A percentile compares a stretch with the other conserved stretches of the same genome.
Evolutionary conservation across 805 yeast genomes (phyloP).

Genomic region (Candida michaelii): DNA sequence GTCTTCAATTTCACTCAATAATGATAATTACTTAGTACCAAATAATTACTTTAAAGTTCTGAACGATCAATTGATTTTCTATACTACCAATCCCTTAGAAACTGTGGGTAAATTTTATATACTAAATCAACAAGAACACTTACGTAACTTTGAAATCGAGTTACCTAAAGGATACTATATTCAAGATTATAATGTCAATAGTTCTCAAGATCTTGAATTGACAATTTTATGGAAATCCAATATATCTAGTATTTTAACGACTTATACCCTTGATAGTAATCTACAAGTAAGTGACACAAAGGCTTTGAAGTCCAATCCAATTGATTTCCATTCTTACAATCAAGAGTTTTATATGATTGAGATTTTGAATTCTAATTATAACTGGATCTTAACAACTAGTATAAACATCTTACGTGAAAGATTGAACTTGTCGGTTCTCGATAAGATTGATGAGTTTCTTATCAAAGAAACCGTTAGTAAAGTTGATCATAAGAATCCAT

Average conservation of each 20-base stretch:
- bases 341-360: conserved; percentile 43
- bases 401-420: conserved; percentile 51
- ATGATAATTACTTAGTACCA: conserved; percentile 5
- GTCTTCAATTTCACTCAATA: conserved; percentile 19
- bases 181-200: conserved; percentile 32
- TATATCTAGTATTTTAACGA: conserved; percentile 47
- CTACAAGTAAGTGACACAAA: background rate
- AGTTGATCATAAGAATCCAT: conserved; percentile 43
- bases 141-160: conserved; percentile 9
- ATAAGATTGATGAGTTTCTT: conserved; percentile 12
- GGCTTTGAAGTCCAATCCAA: background rate
- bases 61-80: conserved; percentile 5
- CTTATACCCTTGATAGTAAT: conserved; percentile 12
- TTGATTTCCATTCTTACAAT: conserved; percentile 13
- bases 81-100: conserved; percentile 18
- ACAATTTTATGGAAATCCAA: conserved; percentile 63
- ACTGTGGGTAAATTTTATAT: conserved; percentile 8
- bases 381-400: conserved; percentile 51
- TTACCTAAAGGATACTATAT: conserved; percentile 42
- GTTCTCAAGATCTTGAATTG: conserved; percentile 2
- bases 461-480: conserved; percentile 24
- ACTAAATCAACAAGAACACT: background rate
- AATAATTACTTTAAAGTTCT: conserved; percentile 4
- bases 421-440: conserved; percentile 8
- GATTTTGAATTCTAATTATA: conserved; percentile 46